Percentiles rank a stretch among this genome's conserved stretches.
These are phyloP conservation scores for Suillus occidentalis DNA, from an alignment of 768 basidiomycete genomes.

Conservation along the genomic window DNA sequence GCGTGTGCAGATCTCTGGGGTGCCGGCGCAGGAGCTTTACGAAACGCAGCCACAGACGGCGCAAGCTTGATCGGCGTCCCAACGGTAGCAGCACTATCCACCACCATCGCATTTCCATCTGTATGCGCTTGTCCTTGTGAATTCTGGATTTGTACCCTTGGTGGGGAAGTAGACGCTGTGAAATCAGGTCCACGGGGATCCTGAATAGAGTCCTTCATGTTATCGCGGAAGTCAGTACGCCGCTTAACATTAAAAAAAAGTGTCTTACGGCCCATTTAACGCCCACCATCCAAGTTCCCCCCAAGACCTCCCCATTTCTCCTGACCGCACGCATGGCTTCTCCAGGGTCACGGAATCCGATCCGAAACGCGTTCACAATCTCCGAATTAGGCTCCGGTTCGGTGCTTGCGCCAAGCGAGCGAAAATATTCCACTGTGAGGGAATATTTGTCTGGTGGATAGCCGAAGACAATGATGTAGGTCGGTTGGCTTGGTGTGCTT, in stretches of 20 bases:
- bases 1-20: constrained; percentile 24
- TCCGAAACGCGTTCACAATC: constrained; percentile 77
- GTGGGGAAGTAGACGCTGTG: constrained; percentile 6
- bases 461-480: constrained; percentile 83
- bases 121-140: constrained; percentile 10
- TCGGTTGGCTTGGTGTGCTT: constrained; percentile 38
- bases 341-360: constrained; percentile 68
- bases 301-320: constrained; percentile 79
- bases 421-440: constrained; percentile 71
- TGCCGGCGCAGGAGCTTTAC: constrained; percentile 41
- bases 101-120: constrained; percentile 41
- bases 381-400: constrained; percentile 68
- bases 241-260: constrained; percentile 1
- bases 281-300: constrained; percentile 81
- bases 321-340: constrained; percentile 79
- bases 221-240: neutral
- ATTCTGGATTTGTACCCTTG: constrained; percentile 12
- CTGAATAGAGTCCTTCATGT: constrained; percentile 52
- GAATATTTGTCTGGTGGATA: constrained; percentile 81
- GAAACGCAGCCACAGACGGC: constrained; percentile 72
- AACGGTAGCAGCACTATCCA: constrained; percentile 49
- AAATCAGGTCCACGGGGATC: constrained; percentile 30
- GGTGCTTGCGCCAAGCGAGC: constrained; percentile 67
- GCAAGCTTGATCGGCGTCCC: constrained; percentile 74
- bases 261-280: constrained; percentile 77